Base-by-base conservation (phyloP, 2,329 filamentous ascomycete genomes). In the Phialophora macrospora region DNA sequence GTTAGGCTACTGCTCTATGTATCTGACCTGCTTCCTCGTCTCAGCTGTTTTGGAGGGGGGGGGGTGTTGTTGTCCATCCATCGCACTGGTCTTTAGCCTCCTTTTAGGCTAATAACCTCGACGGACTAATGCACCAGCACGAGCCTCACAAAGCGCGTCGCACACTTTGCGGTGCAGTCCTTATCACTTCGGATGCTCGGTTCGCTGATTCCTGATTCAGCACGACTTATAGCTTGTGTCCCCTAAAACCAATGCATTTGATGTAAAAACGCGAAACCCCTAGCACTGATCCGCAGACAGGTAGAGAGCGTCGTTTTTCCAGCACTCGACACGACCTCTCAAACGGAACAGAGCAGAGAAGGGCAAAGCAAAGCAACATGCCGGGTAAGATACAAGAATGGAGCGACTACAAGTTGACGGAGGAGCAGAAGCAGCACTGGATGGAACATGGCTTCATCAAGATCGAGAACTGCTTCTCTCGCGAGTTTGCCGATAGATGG, bases 401-500 rank as follows among this genome's bases (percentile, higher is more conserved):
- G 58, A n/a, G 46, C 11, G 46, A 51, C 30, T 60, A 28, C 46
- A n/a, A 34, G 11, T 32, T 60, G 30, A 54, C 46, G 9, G 58
- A 24, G 58, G 58, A 60, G 20, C 58, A 60, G 58, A 60, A 60
- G 48, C n/a, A 54, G 58, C 58, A 60, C 12, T 60, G 58, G 58
- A 54, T 60, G 58, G 48, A 51, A 3, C 58, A 60, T 17, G 58
- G 58, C 2, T 60, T 60, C 30, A 22, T 60, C 58, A 60, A 60
- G 48, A 26, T 60, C 12, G 58, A 60, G 32, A 44, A 54, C 58
- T 60, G 58, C 24, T 60, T 60, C 48, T 54, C 48, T 3, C 46
- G n/a, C 46, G 58, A 60, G 17, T 30, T 60, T 24, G 58, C 58
- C 5, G 58, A 60, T 17, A 52, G 30, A 41, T 65, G 63, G 63